phyloP scores from a whole-genome alignment of 1,284 basidiomycete genomes.

The Leccinum fallax region DNA sequence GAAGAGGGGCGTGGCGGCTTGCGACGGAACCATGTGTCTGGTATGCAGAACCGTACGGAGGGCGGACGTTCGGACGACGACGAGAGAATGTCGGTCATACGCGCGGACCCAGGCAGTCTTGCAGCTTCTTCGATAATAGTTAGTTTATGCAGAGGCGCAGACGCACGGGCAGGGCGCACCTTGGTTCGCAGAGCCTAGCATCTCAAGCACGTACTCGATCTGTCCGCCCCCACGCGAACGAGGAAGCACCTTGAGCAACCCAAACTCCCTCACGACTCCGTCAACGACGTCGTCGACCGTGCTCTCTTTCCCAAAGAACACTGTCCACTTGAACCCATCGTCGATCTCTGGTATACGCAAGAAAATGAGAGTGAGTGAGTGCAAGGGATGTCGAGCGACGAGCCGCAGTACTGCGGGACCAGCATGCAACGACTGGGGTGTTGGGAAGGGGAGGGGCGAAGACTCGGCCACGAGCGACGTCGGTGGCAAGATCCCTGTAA shows the following conservation, averaged over 20 bases:
- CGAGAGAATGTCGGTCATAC: constrained; percentile 38
- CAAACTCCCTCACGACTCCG: constrained; percentile 62
- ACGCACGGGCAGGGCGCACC: constrained; percentile 10
- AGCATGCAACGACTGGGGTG: constrained; percentile 68
- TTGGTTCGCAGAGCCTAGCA: constrained; percentile 15
- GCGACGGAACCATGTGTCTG: constrained; percentile 80
- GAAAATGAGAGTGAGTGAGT: constrained; percentile 60
- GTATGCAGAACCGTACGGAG: constrained; percentile 63
- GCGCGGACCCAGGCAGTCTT: constrained; percentile 17
- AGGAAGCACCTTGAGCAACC: constrained; percentile 62
- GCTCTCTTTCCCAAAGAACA: constrained; percentile 59
- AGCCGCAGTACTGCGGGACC: constrained; percentile 61
- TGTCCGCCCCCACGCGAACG: constrained; percentile 57
- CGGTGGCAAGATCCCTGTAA: constrained; percentile 54
- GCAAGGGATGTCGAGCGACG: constrained; percentile 66
- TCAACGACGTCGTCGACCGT: constrained; percentile 59
- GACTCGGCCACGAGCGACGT: constrained; percentile 41
- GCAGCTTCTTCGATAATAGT: constrained; percentile 10
- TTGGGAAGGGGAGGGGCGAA: constrained; percentile 70
- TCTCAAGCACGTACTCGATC: constrained; percentile 67
- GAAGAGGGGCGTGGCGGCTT: constrained; percentile 51
- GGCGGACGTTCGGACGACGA: constrained; percentile 30
- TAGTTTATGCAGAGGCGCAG: background rate
- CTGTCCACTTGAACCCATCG: constrained; percentile 67
- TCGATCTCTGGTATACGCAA: constrained; percentile 77